Base-by-base conservation (phyloP, 768 basidiomycete genomes). In the Leccinum sublutescens region DNA sequence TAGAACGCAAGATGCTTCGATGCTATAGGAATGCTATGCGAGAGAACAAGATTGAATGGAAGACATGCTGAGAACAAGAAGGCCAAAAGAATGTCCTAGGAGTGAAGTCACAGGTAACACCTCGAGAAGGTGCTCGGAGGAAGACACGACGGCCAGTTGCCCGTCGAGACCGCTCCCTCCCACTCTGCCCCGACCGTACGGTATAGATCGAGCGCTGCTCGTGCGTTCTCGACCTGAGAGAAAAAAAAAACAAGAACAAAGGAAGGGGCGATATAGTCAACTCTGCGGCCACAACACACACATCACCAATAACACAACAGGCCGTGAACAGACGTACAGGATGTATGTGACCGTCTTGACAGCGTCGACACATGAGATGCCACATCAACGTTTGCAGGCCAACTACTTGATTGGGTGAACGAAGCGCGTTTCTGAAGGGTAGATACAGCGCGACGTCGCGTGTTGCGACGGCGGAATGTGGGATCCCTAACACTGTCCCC, bases 101-200 rank as follows among this genome's bases (percentile, higher is more conserved):
- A 36, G 19, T 33, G 58, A 54, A 55, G 50, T 75, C 64, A 91
- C 54, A 83, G 71, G 68, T 91, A 93, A 70, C 89, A 93, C 63
- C 89, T 83, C 55, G 91, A 91, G 73, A 89, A 93, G 9, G 85
- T 85, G 71, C 84, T 85, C 1, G 91, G 91, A 36, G 91, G 89
- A 52, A 93, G 81, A 55, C 79, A 78, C 58, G 83, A 87, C 1
- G 91, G 90, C 91, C 91, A 93, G 60, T 85, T 83, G 10, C 82
- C 84, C 33, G 74, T 76, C 14, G 78, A 70, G 48, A 92, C 77
- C 21, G 82, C 77, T 10, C 62, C 68, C 67, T 93, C 91, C 90
- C 91, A 93, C 56, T 85, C 83, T 4, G 74, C 70, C 4, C 81
- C 77, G 58, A 84, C 80, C 14, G 89, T 80, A 56, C 82, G 79